These are phyloP conservation scores for Paramecium octaurelia DNA, from an alignment of 73 alveolate species.

Conservation along the genomic window DNA sequence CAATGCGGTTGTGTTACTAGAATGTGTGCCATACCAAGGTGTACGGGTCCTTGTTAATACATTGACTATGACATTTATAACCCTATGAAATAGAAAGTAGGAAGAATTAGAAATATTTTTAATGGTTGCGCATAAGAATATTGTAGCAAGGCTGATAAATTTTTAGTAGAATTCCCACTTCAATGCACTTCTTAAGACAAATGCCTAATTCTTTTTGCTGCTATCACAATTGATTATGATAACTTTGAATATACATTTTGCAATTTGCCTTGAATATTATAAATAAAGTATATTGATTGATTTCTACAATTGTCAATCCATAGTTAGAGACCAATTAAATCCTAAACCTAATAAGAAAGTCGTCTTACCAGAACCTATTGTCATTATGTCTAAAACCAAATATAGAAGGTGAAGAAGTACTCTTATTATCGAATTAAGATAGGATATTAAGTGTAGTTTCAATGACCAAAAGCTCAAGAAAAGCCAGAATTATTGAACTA, in stretches of 20 bases:
- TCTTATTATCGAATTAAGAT: too few relatives aligned
- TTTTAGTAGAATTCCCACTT: not conserved
- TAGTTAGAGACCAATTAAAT: not conserved
- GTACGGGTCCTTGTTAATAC: not conserved
- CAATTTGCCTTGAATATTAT: constrained; percentile 26
- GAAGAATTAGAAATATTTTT: not conserved
- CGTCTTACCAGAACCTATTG: too few relatives aligned
- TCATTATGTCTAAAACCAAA: not conserved
- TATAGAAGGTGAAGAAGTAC: not conserved
- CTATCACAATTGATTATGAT: constrained; percentile 19
- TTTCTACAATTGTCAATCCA: not conserved
- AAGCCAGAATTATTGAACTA: too few relatives aligned
- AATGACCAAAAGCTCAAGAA: too few relatives aligned
- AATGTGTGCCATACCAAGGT: not conserved
- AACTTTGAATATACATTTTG: constrained; percentile 32
- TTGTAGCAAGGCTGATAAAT: constrained; percentile 39
- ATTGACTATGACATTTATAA: not conserved
- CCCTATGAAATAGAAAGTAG: not conserved
- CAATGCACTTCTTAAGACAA: not conserved
- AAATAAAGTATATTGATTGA: not conserved
- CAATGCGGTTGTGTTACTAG: not conserved
- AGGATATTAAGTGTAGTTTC: too few relatives aligned
- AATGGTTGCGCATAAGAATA: constrained; percentile 1
- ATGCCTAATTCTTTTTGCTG: not conserved
- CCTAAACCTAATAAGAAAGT: too few relatives aligned